Evolutionary conservation across 2,329 filamentous ascomycete genomes (phyloP).

Genomic region (Talaromyces verruculosus): DNA sequence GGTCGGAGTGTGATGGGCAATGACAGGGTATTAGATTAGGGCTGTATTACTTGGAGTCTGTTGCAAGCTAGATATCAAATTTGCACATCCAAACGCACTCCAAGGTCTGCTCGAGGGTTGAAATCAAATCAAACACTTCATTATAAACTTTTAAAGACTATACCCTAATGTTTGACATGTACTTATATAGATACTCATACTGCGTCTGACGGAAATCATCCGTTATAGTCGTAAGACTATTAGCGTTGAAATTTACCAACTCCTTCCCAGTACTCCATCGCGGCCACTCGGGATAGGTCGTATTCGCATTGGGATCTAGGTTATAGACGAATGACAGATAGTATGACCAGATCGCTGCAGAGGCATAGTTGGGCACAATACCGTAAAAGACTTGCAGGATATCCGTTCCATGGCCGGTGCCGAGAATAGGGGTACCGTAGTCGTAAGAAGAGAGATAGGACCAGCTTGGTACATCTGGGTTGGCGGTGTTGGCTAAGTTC

Average conservation of each 20-base stretch:
- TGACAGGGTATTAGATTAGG: neutral
- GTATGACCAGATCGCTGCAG: slow-evolving; percentile 60
- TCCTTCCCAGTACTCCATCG: slow-evolving; percentile 53
- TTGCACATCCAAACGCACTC: too few species aligned
- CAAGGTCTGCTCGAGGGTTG: neutral
- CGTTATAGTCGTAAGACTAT: slow-evolving; percentile 38
- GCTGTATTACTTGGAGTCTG: neutral
- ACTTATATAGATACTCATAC: slow-evolving; percentile 41
- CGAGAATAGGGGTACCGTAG: slow-evolving; percentile 68
- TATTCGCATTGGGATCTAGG: slow-evolving; percentile 64
- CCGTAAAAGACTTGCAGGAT: slow-evolving; percentile 63
- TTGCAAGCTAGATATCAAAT: too few species aligned
- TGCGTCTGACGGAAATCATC: slow-evolving; percentile 53
- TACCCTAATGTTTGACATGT: slow-evolving; percentile 3
- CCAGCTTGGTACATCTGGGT: slow-evolving; percentile 65
- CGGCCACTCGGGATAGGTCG: slow-evolving; percentile 52
- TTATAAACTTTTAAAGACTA: neutral
- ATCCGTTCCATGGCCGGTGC: slow-evolving; percentile 73
- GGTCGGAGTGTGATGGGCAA: too few species aligned
- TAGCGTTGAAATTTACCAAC: slow-evolving; percentile 52
- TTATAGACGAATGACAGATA: slow-evolving; percentile 72
- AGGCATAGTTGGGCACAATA: slow-evolving; percentile 54
- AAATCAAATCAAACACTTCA: neutral
- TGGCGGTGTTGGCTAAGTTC: slow-evolving; percentile 42
- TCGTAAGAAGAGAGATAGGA: slow-evolving; percentile 73